Conservation (phyloP, 352 stramenopile genomes). For the Pythium grandisporangium region DNA sequence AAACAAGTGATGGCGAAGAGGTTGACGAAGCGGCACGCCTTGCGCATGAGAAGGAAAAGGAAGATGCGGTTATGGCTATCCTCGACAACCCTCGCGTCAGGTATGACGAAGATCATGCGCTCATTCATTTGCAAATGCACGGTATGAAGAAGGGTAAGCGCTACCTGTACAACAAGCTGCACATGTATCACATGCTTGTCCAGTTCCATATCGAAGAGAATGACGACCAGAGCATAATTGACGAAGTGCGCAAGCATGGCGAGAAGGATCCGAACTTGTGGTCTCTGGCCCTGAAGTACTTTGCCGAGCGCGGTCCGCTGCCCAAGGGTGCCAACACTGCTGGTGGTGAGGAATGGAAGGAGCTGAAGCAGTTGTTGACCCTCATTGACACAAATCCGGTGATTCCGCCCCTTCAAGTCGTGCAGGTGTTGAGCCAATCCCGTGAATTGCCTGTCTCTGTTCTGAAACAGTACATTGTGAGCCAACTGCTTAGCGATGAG, state of each 20-base stretch:
- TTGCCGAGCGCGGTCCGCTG: conserved; percentile 72
- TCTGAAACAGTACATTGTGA: conserved; percentile 82
- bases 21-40: conserved; percentile 21
- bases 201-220: conserved; percentile 92
- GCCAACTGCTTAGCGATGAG: conserved; percentile 69
- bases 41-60: conserved; percentile 58
- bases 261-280: conserved; percentile 87
- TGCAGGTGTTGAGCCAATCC: conserved; percentile 80
- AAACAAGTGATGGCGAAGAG: too few species aligned
- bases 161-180: conserved; percentile 91
- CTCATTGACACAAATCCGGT: conserved; percentile 74
- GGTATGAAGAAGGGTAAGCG: conserved; percentile 89
- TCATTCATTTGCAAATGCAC: conserved; percentile 91
- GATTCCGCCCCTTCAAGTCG: conserved; percentile 79
- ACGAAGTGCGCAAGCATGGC: conserved; percentile 85
- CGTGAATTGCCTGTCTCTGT: conserved; percentile 73
- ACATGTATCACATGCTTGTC: conserved; percentile 93
- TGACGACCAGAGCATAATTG: conserved; percentile 83
- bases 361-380: conserved; percentile 67
- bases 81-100: conserved; percentile 85
- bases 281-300: conserved; percentile 87
- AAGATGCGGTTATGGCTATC: conserved; percentile 79
- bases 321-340: conserved; percentile 45
- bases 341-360: conserved; percentile 74
- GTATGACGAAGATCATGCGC: conserved; percentile 90